Evolutionary conservation across 805 yeast species (phyloP).

Genomic region (Ogataea paraovalis): DNA sequence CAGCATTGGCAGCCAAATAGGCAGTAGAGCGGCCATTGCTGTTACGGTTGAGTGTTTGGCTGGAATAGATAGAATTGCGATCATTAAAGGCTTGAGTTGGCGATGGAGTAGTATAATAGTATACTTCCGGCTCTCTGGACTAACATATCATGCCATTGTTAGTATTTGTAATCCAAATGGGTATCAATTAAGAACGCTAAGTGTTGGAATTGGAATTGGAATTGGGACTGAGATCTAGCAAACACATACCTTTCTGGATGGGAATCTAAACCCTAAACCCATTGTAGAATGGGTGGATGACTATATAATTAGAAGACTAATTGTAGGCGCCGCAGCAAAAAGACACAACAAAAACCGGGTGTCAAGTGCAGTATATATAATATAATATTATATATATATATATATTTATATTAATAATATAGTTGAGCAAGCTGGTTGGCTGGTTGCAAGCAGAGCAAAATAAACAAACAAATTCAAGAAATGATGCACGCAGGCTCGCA

Average conservation of each 20-base stretch:
- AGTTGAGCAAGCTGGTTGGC: no score
- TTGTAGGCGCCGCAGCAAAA: background rate
- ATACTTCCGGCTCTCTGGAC: slow-evolving; percentile 26
- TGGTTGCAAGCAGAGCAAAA: no score
- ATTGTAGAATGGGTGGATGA: slow-evolving; percentile 4
- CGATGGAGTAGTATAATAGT: slow-evolving; percentile 14
- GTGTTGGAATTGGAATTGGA: no score
- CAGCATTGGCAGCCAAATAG: slow-evolving; percentile 24
- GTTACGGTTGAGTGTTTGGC: background rate
- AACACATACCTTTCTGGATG: slow-evolving; percentile 27
- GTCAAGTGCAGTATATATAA: no score
- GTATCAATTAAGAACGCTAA: no score
- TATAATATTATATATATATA: no score
- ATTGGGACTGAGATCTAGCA: background rate
- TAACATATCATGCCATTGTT: slow-evolving; percentile 1
- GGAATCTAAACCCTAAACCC: slow-evolving; percentile 26
- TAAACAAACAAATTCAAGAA: no score
- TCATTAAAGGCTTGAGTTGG: background rate
- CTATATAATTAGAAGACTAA: background rate
- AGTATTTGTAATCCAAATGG: no score
- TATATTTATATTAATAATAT: no score
- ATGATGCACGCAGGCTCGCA: no score
- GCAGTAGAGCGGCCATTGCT: slow-evolving; percentile 10
- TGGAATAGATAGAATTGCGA: background rate
- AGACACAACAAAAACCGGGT: no score